These are phyloP conservation scores for Plasmopara muralis DNA, from an alignment of 352 stramenopile genomes.

Conservation along the genomic window DNA sequence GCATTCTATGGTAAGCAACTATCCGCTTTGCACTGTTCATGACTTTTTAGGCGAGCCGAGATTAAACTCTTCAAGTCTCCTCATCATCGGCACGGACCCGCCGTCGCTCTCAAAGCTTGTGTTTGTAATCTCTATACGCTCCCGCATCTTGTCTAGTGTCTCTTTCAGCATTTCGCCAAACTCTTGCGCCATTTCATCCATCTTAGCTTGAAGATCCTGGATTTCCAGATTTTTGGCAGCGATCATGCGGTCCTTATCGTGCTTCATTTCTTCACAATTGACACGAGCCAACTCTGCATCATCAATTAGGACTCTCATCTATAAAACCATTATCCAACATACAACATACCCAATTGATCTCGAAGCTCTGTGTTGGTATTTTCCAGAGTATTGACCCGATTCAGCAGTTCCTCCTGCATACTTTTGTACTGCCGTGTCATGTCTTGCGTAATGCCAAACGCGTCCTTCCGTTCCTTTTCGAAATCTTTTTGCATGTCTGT, in stretches of 20 bases:
- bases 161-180: constrained; percentile 94
- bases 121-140: constrained; percentile 91
- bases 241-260: constrained; percentile 89
- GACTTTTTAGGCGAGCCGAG: constrained; percentile 49
- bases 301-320: not conserved
- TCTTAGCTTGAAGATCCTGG: constrained; percentile 87
- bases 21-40: constrained; percentile 3
- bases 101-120: constrained; percentile 84
- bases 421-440: constrained; percentile 97
- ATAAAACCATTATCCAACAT: not conserved
- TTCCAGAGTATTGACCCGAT: constrained; percentile 84
- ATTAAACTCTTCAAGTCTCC: constrained; percentile 84
- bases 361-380: constrained; percentile 89
- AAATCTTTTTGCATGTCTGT: constrained; percentile 81
- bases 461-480: constrained; percentile 79
- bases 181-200: constrained; percentile 93
- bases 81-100: constrained; percentile 65
- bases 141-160: constrained; percentile 91
- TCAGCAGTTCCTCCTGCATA: constrained; percentile 91
- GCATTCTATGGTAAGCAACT: too few relatives aligned
- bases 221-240: constrained; percentile 86
- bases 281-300: constrained; percentile 70
- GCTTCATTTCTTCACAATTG: constrained; percentile 85
- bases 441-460: constrained; percentile 90
- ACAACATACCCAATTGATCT: constrained; percentile 77